Evolutionary conservation across 2,329 filamentous ascomycete species (phyloP).

Genomic region (Penicillium sp.): DNA sequence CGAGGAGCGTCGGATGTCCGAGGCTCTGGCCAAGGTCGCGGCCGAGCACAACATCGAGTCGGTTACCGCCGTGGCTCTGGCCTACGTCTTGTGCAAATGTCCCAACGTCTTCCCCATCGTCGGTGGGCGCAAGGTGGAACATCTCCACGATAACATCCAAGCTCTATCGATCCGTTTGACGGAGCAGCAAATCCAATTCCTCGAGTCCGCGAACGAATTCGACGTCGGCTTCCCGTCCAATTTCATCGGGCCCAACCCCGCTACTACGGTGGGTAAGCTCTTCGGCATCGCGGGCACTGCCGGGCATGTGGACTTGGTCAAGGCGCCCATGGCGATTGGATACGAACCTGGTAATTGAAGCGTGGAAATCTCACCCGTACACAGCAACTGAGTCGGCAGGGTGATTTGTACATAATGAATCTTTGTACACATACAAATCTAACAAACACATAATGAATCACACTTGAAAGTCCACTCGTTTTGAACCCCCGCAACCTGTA

Average conservation of each 20-base stretch:
- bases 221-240: conserved; percentile 62
- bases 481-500: too few species aligned
- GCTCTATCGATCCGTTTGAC: conserved; percentile 42
- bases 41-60: conserved; percentile 49
- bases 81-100: conserved; percentile 68
- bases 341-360: conserved; percentile 10
- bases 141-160: conserved; percentile 44
- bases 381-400: too few species aligned
- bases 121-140: conserved; percentile 63
- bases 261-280: conserved; percentile 16
- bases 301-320: conserved; percentile 18
- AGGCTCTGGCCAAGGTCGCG: conserved; percentile 56
- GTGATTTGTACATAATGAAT: neutral
- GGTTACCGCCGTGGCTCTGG: conserved; percentile 61
- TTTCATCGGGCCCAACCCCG: conserved; percentile 44
- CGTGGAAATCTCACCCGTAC: too few species aligned
- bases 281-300: conserved; percentile 4
- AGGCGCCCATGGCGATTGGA: conserved; percentile 16
- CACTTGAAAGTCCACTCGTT: neutral
- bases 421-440: neutral
- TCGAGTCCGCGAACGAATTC: conserved; percentile 58
- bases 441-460: too few species aligned
- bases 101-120: conserved; percentile 70
- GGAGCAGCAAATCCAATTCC: conserved; percentile 57
- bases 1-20: conserved; percentile 48